Evolutionary conservation across 805 yeast species (phyloP).

Genomic region (Zygosaccharomyces bisporus): DNA sequence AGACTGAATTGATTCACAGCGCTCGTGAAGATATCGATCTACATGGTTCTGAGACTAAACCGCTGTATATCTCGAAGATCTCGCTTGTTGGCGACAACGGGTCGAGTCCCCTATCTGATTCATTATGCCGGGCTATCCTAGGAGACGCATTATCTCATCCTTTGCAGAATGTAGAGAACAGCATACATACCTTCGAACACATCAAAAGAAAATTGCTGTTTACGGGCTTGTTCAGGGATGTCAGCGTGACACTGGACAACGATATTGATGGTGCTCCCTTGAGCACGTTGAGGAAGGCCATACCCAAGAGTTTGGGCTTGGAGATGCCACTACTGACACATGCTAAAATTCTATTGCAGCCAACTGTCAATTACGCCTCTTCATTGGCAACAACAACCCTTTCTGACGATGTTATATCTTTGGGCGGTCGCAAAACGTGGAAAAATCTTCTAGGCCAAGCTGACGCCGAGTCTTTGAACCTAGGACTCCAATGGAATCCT

Average conservation of each 20-base stretch:
- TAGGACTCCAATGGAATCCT: constrained; percentile 47
- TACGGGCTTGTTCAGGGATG: constrained; percentile 45
- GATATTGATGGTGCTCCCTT: constrained; percentile 26
- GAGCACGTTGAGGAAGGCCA: constrained; percentile 8
- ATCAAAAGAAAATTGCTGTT: constrained; percentile 38
- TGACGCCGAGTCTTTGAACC: constrained; percentile 45
- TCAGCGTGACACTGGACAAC: constrained; percentile 42
- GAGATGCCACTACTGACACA: constrained; percentile 43
- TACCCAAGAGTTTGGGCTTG: constrained; percentile 37
- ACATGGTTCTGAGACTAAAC: constrained; percentile 18
- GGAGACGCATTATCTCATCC: constrained; percentile 44
- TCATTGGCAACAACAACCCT: constrained; percentile 36
- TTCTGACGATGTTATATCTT: constrained; percentile 35
- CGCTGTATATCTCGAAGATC: constrained; percentile 22
- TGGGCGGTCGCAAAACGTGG: constrained; percentile 37
- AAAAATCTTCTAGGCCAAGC: constrained; percentile 58
- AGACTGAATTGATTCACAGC: constrained; percentile 1
- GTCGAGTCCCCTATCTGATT: constrained; percentile 37
- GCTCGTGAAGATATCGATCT: constrained; percentile 9
- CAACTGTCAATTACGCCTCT: constrained; percentile 33
- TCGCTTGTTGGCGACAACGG: constrained; percentile 21
- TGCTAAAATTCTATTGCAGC: constrained; percentile 41
- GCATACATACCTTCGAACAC: constrained; percentile 35
- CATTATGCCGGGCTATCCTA: constrained; percentile 45
- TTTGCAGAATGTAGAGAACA: constrained; percentile 39